A percentile compares a stretch with the other conserved stretches of the same genome.
Evolutionary conservation across 2,329 filamentous ascomycete genomes (phyloP).

Genomic region (Neonectria coccinea): DNA sequence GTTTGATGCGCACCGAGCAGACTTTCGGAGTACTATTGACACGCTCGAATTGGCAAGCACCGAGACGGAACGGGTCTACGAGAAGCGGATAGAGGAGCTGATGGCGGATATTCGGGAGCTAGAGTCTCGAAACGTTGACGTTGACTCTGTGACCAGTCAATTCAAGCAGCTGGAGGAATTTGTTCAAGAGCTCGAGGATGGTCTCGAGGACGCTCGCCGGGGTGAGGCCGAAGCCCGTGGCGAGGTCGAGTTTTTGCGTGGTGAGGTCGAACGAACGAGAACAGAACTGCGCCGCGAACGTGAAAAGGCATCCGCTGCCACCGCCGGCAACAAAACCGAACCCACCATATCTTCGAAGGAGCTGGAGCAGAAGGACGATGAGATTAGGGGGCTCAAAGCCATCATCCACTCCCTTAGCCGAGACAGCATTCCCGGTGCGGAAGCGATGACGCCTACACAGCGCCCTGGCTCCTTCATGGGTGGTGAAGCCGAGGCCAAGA

Average conservation of each 20-base stretch:
- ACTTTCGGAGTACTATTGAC: conserved; percentile 97
- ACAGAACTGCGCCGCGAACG: conserved; percentile 89
- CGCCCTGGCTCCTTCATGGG: conserved; percentile 53
- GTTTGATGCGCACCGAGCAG: conserved; percentile 93
- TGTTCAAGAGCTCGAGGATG: conserved; percentile 96
- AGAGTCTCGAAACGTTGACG: conserved; percentile 85
- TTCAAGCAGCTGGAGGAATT: conserved; percentile 96
- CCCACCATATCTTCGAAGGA: conserved; percentile 73
- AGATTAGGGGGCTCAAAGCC: conserved; percentile 95
- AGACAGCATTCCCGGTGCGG: conserved; percentile 67
- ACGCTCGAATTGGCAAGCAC: conserved; percentile 94
- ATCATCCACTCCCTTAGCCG: conserved; percentile 96
- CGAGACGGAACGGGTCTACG: conserved; percentile 96
- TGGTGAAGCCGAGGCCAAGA: conserved; percentile 48
- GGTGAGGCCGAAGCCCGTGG: conserved; percentile 96
- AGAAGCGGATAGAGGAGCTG: conserved; percentile 89
- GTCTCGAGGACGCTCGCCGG: conserved; percentile 90
- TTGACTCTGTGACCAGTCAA: conserved; percentile 90
- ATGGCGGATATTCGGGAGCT: conserved; percentile 86
- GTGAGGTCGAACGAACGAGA: conserved; percentile 91
- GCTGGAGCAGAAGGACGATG: conserved; percentile 93
- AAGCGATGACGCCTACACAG: conserved; percentile 48
- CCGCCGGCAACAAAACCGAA: conserved; percentile 55
- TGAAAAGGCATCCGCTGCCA: conserved; percentile 71
- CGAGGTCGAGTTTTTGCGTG: conserved; percentile 94